These are phyloP conservation scores for Stentor roeselii DNA, from an alignment of 73 alveolate genomes.

Conservation along the genomic window DNA sequence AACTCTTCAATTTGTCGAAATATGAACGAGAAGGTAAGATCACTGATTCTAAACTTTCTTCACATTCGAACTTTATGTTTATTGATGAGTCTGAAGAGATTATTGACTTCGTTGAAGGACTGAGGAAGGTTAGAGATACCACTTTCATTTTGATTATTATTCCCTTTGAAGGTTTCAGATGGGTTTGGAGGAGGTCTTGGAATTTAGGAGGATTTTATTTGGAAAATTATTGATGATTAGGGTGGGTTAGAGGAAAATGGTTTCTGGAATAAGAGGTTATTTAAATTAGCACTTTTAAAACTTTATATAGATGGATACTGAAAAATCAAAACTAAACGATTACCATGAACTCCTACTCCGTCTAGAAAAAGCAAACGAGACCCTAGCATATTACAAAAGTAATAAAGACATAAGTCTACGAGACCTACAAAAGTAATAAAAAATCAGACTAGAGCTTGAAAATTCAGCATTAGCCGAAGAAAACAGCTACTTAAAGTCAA, in stretches of 20 bases:
- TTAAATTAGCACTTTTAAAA: no score
- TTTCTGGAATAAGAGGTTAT: no score
- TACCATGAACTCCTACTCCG: neutral
- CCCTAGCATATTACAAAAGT: neutral
- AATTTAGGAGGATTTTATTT: no score
- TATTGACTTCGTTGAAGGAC: neutral
- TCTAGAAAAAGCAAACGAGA: neutral
- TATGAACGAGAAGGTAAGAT: neutral
- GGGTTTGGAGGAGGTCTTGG: no score
- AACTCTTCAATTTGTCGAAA: neutral
- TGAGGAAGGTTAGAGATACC: no score
- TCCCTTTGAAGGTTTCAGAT: no score
- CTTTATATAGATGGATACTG: no score
- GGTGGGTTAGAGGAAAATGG: no score
- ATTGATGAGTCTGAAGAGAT: neutral
- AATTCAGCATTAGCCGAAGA: conserved; percentile 3
- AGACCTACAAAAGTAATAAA: neutral
- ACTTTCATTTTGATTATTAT: no score
- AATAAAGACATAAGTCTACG: neutral
- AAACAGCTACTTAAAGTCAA: neutral
- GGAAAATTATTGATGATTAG: no score
- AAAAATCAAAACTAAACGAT: no score
- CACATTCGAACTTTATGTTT: conserved; percentile 16
- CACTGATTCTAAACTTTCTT: neutral
- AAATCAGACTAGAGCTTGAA: neutral